Evolutionary conservation across 768 basidiomycete species (phyloP).

Genomic region (Dacryopinax primogenitus): DNA sequence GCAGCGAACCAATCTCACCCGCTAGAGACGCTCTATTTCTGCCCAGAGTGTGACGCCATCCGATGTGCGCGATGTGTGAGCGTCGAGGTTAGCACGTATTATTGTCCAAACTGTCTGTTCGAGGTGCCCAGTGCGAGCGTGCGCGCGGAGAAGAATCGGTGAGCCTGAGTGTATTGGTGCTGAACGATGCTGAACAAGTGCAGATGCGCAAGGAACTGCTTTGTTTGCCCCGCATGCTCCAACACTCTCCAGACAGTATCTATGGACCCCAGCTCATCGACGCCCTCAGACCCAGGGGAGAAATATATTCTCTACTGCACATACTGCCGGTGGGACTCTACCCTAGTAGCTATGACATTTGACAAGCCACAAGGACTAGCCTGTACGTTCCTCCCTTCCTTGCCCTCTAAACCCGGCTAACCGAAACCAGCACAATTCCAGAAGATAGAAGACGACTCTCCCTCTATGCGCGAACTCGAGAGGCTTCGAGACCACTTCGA

Average conservation of each 20-base stretch:
- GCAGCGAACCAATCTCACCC: conserved; percentile 73
- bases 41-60: conserved; percentile 95
- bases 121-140: conserved; percentile 98
- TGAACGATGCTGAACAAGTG: too few species aligned
- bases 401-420: not conserved
- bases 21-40: conserved; percentile 81
- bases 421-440: conserved; percentile 65
- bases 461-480: conserved; percentile 82
- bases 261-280: conserved; percentile 41
- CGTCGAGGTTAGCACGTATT: conserved; percentile 91
- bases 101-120: conserved; percentile 95
- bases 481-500: conserved; percentile 95
- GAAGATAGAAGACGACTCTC: conserved; percentile 73
- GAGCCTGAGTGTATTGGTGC: too few species aligned
- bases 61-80: conserved; percentile 86
- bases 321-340: conserved; percentile 90
- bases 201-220: conserved; percentile 98
- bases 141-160: conserved; percentile 96
- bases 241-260: conserved; percentile 86
- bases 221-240: conserved; percentile 85
- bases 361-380: conserved; percentile 95
- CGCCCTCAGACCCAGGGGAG: conserved; percentile 6
- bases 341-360: conserved; percentile 79
- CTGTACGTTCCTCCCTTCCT: conserved; percentile 36
- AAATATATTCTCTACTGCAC: conserved; percentile 78